These are phyloP conservation scores for Aristolochia fimbriata DNA, from an alignment of 164 flowering plant genomes.

Conservation along the genomic window DNA sequence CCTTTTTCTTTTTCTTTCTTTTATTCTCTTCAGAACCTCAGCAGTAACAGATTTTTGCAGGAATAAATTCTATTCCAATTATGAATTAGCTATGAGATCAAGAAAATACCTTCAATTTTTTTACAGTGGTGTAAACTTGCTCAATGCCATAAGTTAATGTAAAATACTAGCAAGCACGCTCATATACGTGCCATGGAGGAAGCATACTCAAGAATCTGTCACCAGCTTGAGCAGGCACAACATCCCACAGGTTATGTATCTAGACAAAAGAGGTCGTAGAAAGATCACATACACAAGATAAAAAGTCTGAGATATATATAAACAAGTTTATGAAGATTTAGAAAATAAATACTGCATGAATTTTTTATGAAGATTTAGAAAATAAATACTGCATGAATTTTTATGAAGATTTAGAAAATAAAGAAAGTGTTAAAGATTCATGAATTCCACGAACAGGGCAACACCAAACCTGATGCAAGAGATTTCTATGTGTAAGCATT, in stretches of 20 bases:
- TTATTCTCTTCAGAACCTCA: too few relatives aligned
- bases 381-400: too few relatives aligned
- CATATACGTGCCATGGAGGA: constrained; percentile 99
- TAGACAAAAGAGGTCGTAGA: constrained; percentile 25
- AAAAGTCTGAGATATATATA: too few relatives aligned
- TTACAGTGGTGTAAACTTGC: constrained; percentile 79
- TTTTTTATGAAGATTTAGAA: too few relatives aligned
- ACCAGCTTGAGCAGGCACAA: constrained; percentile 69
- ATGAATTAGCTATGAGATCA: constrained; percentile 1
- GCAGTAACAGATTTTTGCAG: too few relatives aligned
- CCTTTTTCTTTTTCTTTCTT: too few relatives aligned
- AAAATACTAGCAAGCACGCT: constrained; percentile 84
- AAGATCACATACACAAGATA: background rate
- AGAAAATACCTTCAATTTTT: constrained; percentile 60
- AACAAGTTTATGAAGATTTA: too few relatives aligned
- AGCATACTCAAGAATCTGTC: constrained; percentile 90
- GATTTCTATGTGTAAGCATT: constrained; percentile 87
- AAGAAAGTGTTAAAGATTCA: background rate
- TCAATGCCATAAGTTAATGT: constrained; percentile 58
- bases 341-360: too few relatives aligned
- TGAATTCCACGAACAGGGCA: background rate
- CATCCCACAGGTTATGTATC: constrained; percentile 61
- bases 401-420: too few relatives aligned
- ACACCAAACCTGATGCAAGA: constrained; percentile 74
- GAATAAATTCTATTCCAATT: background rate